Evolutionary conservation across 75 land plant genomes (phyloP), one percentile per base, ranked within the genome.

Genomic region (Sequoia sempervirens): DNA sequence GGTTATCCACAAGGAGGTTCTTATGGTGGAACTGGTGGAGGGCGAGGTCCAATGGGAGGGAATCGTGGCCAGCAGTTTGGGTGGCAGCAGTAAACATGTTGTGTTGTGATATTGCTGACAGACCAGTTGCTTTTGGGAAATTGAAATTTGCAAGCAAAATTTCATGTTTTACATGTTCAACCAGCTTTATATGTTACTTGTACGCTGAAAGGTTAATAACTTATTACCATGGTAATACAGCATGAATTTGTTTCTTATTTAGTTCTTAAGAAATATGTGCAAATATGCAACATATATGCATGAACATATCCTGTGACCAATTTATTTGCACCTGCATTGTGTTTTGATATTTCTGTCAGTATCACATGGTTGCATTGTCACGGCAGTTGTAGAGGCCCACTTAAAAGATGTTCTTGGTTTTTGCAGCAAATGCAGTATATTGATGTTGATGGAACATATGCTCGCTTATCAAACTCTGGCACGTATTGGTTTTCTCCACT

Each of bases 11-110:
- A 89, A 72, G 84, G 86, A 26, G 88, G 86, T 78, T 90, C 84
- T 30, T 93, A 85, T 88, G 91, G 89, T 47, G 80, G 83, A 20
- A 79, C 78, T 86, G 89, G 84, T 79, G 50, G 64, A 52, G 92
- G 91, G 2, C 64, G 94, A 46, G 92, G 92, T 26, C 81, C 87
- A 58, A 82, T 84, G 85, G 89, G 90, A 38, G 87, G 90, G 14
- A 90, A 86, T 61, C 87, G 93, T 14, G 87, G 88, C 52, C 91
- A 88, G 79, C 90, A 88, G 70, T 93, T 88, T 88, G 92, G 92
- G 23, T 88, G 91, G 86, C 88, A 84, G 82, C 93, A 89, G 79
- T 87, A 84, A 61, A 61, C 66, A 61, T 20, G 5, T 18, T 61
- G 66, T 23, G 26, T 61, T 61, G n/a, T 23, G 66, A 61, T 26